A percentile compares a stretch with the other conserved stretches of the same genome.
Conservation (phyloP, 306 rosid genomes). For the Dicorynia guianensis region DNA sequence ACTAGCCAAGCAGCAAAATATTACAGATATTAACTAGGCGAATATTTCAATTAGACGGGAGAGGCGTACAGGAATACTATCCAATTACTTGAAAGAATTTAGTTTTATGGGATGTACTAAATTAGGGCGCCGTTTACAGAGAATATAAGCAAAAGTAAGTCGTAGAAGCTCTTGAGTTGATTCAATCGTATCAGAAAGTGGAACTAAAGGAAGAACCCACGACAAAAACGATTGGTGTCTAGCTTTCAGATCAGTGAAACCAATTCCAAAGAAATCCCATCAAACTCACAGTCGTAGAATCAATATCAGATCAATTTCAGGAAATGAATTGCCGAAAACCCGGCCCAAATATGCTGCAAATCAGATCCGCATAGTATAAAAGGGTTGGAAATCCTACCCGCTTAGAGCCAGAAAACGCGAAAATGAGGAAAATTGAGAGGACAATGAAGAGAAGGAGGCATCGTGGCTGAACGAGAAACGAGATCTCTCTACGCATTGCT, state of each 20-base stretch:
- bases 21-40: neutral
- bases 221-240: neutral
- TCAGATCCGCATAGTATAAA: constrained; percentile 32
- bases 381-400: constrained; percentile 22
- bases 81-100: constrained; percentile 2
- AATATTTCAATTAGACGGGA: neutral
- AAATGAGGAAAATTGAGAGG: constrained; percentile 53
- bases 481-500: constrained; percentile 65
- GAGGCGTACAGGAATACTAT: neutral
- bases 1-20: neutral
- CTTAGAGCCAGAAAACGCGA: constrained; percentile 48
- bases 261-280: constrained; percentile 6
- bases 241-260: constrained; percentile 17
- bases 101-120: neutral
- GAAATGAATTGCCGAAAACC: constrained; percentile 17
- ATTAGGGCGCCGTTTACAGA: neutral
- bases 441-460: constrained; percentile 54
- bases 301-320: neutral
- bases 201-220: neutral
- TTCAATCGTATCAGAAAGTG: neutral
- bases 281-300: neutral
- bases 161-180: neutral
- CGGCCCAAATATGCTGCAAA: constrained; percentile 9
- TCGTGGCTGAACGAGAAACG: constrained; percentile 61
- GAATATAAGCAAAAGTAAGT: constrained; percentile 10